These are phyloP conservation scores for Globisporangium mamillatum DNA, from an alignment of 352 stramenopile species.

Conservation along the genomic window DNA sequence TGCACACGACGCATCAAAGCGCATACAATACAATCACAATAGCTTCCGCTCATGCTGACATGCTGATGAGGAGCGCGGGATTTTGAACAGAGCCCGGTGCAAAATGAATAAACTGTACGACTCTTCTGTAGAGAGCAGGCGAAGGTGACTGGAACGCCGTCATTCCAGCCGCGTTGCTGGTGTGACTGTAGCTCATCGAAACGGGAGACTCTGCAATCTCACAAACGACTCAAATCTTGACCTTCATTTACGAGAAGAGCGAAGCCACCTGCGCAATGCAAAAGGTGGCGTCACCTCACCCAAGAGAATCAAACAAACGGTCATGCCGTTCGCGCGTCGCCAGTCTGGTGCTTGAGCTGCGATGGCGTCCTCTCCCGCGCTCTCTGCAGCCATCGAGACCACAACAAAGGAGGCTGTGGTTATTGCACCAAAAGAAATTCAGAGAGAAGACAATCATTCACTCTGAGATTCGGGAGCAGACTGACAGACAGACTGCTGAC, in stretches of 20 bases:
- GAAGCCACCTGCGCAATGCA: background rate
- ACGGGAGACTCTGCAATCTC: no score
- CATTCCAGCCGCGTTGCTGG: no score
- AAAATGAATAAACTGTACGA: no score
- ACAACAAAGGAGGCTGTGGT: background rate
- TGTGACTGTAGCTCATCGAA: no score
- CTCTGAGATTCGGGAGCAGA: background rate
- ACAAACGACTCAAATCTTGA: no score
- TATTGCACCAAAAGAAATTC: background rate
- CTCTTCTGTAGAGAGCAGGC: no score
- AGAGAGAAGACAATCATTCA: background rate
- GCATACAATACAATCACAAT: background rate
- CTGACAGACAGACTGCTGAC: background rate
- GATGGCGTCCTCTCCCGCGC: background rate
- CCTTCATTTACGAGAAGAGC: background rate
- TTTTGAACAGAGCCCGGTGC: no score
- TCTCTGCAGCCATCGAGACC: background rate
- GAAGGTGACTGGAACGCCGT: no score
- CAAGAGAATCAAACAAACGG: background rate
- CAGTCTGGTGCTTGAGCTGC: background rate
- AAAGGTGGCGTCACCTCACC: background rate
- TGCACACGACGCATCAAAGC: background rate
- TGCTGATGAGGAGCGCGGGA: no score
- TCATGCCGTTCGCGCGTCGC: background rate
- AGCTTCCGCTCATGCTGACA: slow-evolving; percentile 16